These are phyloP conservation scores for Murraya paniculata DNA, from an alignment of 345 rosid genomes.

Conservation along the genomic window DNA sequence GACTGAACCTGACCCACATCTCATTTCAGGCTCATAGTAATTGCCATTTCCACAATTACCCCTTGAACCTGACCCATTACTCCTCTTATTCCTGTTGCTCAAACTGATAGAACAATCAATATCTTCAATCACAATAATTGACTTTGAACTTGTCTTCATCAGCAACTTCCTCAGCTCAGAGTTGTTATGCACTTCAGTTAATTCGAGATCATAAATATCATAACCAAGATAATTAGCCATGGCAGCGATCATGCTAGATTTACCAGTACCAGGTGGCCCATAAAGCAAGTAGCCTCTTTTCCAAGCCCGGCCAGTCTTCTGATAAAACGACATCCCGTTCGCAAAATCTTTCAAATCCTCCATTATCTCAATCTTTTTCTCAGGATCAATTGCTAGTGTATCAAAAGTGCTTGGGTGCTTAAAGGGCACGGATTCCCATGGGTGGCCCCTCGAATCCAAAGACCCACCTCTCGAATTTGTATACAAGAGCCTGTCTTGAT, in stretches of 20 bases:
- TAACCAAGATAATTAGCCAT: slow-evolving; percentile 91
- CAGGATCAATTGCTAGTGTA: slow-evolving; percentile 86
- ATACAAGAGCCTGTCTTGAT: slow-evolving; percentile 69
- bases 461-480: slow-evolving; percentile 91
- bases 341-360: slow-evolving; percentile 76
- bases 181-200: slow-evolving; percentile 86
- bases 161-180: slow-evolving; percentile 79
- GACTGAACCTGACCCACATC: slow-evolving; percentile 35
- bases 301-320: slow-evolving; percentile 93
- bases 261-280: slow-evolving; percentile 96
- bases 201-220: slow-evolving; percentile 92
- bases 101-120: slow-evolving; percentile 84
- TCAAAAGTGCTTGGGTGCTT: slow-evolving; percentile 95
- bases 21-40: slow-evolving; percentile 47
- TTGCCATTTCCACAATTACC: slow-evolving; percentile 9
- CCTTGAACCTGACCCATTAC: slow-evolving; percentile 10
- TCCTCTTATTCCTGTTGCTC: slow-evolving; percentile 54
- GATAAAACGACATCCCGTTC: slow-evolving; percentile 61
- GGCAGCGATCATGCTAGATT: slow-evolving; percentile 97
- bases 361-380: slow-evolving; percentile 53
- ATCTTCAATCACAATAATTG: slow-evolving; percentile 88
- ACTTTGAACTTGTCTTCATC: slow-evolving; percentile 91
- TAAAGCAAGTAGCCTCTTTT: slow-evolving; percentile 84
- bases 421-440: slow-evolving; percentile 95
- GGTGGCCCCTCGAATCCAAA: slow-evolving; percentile 83